Evolutionary conservation across 208 protist genomes (phyloP), one percentile per base, ranked within the genome.

Genomic region (Trypanosoma platydactyli): DNA sequence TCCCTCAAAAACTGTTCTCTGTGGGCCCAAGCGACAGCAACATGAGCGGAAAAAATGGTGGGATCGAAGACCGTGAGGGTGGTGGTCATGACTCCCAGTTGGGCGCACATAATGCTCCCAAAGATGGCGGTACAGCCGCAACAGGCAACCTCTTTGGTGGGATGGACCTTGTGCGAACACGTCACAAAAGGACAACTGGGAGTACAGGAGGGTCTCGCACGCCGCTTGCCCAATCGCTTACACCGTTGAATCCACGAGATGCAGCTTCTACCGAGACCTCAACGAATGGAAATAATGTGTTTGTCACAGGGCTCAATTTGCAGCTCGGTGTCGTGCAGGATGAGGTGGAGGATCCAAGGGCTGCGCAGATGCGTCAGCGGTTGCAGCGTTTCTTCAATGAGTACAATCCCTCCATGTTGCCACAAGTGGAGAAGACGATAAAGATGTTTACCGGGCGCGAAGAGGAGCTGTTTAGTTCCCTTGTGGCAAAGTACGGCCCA

Each of bases 331-430:
- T 5, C 20, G n/a, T 63, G n/a, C 55, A 49, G 44, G 64, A 71
- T n/a, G 64, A 71, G 18, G 64, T 57, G 48, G 64, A 71, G 55
- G 42, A 58, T 18, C 64, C 64, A 42, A 44, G 50, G 41, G 33
- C 50, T 2, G 40, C 38, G 16, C 52, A 48, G 11, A 56, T 80
- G 20, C 64, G 72, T 1, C 35, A 68, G 12, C 73, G 73, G 6
- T 58, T 89, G 18, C 74, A 75, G 54, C 59, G 51, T 16, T 86
- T 84, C 16, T 89, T 83, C 52, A 59, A 73, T 7, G 49, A 72
- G 46, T 76, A 89, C 70, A 68, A 75, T 57, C 79, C 76, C 1
- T 52, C 65, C 1, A 83, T 81, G 65, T 53, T 87, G 12, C 38
- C 75, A 0, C 38, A 77, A 6, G 58, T 88, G 15, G 83, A 92